Conservation (phyloP, 768 basidiomycete genomes). For the Obba rivulosa region DNA sequence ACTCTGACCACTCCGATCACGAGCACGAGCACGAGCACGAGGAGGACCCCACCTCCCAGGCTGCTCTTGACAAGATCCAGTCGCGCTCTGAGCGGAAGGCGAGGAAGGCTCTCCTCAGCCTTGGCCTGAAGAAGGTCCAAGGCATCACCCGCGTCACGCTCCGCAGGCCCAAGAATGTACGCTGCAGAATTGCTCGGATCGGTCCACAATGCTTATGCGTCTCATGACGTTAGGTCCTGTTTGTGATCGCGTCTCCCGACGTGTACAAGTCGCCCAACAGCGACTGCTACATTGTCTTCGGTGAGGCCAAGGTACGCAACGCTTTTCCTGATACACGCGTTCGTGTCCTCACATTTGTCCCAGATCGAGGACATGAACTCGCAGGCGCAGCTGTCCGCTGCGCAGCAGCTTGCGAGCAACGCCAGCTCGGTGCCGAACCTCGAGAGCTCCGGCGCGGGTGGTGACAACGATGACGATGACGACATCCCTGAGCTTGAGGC, state of each 20-base stretch:
- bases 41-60: constrained; percentile 79
- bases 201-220: background rate
- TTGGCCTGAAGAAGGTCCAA: constrained; percentile 90
- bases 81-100: constrained; percentile 94
- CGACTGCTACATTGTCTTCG: constrained; percentile 99
- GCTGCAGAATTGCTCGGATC: constrained; percentile 18
- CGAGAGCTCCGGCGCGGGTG: constrained; percentile 46
- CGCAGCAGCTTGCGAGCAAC: constrained; percentile 69
- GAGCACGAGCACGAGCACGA: constrained; percentile 53
- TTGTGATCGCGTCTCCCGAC: constrained; percentile 90
- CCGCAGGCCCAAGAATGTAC: constrained; percentile 88
- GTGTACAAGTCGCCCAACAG: constrained; percentile 98
- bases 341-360: background rate
- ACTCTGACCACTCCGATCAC: constrained; percentile 54
- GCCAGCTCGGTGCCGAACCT: constrained; percentile 40
- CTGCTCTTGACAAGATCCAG: constrained; percentile 89
- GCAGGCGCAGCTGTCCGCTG: constrained; percentile 68
- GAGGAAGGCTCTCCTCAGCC: constrained; percentile 83
- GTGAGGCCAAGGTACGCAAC: constrained; percentile 79
- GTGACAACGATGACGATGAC: constrained; percentile 61
- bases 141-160: constrained; percentile 94
- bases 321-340: background rate
- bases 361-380: constrained; percentile 88
- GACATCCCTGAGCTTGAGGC: constrained; percentile 83
- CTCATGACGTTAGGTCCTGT: constrained; percentile 55